A percentile compares a stretch with the other conserved stretches of the same genome.
These are phyloP conservation scores for Neurospora sp. DNA, from an alignment of 495 filamentous ascomycete genomes.

Conservation along the genomic window DNA sequence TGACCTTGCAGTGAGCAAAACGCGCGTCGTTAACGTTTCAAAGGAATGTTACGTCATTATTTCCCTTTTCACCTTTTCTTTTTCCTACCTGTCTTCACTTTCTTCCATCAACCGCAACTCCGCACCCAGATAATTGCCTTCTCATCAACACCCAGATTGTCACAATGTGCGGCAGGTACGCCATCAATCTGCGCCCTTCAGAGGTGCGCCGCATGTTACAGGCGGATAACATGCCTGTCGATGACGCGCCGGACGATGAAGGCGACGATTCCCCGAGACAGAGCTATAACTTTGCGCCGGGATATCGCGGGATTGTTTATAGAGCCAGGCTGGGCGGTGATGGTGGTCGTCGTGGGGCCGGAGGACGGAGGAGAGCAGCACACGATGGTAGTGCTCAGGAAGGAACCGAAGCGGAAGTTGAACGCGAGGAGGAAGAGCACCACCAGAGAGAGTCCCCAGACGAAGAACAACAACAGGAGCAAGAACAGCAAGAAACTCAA, in stretches of 20 bases:
- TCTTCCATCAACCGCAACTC: not conserved
- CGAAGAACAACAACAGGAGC: not conserved
- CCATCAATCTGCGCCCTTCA: constrained; percentile 59
- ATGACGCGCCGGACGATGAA: constrained; percentile 65
- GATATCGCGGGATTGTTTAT: constrained; percentile 77
- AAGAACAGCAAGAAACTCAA: not conserved
- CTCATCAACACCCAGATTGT: not conserved
- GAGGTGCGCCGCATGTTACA: constrained; percentile 60
- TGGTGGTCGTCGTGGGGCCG: constrained; percentile 1
- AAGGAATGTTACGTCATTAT: not conserved
- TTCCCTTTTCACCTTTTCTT: not conserved
- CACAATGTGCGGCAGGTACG: constrained; percentile 82
- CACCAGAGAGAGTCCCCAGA: not conserved
- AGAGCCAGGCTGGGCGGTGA: constrained; percentile 57
- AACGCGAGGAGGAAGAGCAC: constrained; percentile 5
- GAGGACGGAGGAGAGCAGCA: constrained; percentile 4
- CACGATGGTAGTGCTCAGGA: not conserved
- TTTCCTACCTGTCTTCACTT: not conserved
- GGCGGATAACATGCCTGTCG: constrained; percentile 64
- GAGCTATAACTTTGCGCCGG: constrained; percentile 89
- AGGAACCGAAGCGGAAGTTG: constrained; percentile 6
- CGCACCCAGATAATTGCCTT: not conserved
- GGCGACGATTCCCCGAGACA: constrained; percentile 50
- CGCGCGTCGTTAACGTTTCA: not conserved
- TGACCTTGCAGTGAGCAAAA: not conserved